phyloP scores from a whole-genome alignment of 2,329 filamentous ascomycete species.

The Alternaria brassicicola region DNA sequence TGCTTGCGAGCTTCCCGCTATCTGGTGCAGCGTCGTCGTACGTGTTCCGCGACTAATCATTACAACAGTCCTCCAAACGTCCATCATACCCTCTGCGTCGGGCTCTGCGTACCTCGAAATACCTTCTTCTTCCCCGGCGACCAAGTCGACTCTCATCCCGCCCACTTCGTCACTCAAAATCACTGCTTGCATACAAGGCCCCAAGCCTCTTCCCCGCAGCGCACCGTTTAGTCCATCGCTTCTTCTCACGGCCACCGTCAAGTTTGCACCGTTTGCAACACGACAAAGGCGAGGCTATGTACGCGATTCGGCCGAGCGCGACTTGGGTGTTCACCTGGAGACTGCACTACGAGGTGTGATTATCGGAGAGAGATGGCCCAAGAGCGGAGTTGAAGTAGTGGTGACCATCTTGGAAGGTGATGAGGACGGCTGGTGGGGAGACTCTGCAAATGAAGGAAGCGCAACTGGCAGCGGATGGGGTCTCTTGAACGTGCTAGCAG shows the following conservation, averaged over 20 bases:
- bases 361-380: constrained; percentile 96
- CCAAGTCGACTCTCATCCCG: constrained; percentile 56
- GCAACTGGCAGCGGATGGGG: constrained; percentile 75
- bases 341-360: constrained; percentile 87
- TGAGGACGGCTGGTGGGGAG: constrained; percentile 73
- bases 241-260: constrained; percentile 89
- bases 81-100: constrained; percentile 88
- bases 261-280: constrained; percentile 94
- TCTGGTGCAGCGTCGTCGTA: neutral
- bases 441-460: constrained; percentile 46
- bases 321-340: constrained; percentile 89
- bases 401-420: constrained; percentile 94
- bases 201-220: constrained; percentile 85
- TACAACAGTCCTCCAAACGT: constrained; percentile 81
- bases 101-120: constrained; percentile 85
- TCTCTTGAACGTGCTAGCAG: constrained; percentile 87
- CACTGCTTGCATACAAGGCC: constrained; percentile 90
- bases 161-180: constrained; percentile 79
- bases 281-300: constrained; percentile 82
- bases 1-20: neutral
- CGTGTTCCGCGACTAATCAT: constrained; percentile 19
- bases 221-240: constrained; percentile 92
- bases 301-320: constrained; percentile 82
- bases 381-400: constrained; percentile 94
- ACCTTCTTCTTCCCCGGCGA: constrained; percentile 52